Evolutionary conservation across 495 filamentous ascomycete genomes (phyloP).

Genomic region (Letharia columbiana): DNA sequence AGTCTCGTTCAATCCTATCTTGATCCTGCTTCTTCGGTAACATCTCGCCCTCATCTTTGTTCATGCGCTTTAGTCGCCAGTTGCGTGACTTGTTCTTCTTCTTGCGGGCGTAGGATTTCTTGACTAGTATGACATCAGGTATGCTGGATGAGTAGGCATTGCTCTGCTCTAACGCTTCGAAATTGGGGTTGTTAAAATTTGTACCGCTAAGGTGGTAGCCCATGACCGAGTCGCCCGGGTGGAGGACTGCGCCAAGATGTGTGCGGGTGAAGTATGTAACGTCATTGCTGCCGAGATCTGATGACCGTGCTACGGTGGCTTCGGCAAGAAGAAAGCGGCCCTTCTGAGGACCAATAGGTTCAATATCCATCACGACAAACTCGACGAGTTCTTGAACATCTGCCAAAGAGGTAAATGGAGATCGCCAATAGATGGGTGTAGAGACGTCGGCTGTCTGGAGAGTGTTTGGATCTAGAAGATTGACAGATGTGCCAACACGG

Average conservation of each 20-base stretch:
- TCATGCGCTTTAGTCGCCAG: slow-evolving; percentile 94
- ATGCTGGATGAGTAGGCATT: slow-evolving; percentile 62
- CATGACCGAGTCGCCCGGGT: slow-evolving; percentile 83
- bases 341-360: slow-evolving; percentile 61
- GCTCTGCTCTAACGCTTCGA: slow-evolving; percentile 68
- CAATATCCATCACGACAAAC: slow-evolving; percentile 92
- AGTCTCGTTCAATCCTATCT: slow-evolving; percentile 78
- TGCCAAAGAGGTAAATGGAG: slow-evolving; percentile 73
- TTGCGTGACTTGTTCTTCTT: slow-evolving; percentile 75
- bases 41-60: slow-evolving; percentile 74
- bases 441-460: slow-evolving; percentile 83
- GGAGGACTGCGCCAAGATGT: slow-evolving; percentile 79
- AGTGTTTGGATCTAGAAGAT: slow-evolving; percentile 81
- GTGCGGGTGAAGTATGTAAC: slow-evolving; percentile 79
- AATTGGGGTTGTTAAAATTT: slow-evolving; percentile 81
- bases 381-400: slow-evolving; percentile 81
- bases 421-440: slow-evolving; percentile 74
- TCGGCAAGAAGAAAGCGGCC: slow-evolving; percentile 81
- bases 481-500: slow-evolving; percentile 80
- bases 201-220: slow-evolving; percentile 82
- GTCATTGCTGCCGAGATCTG: slow-evolving; percentile 83
- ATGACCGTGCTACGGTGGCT: slow-evolving; percentile 74
- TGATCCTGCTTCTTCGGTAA: slow-evolving; percentile 71
- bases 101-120: slow-evolving; percentile 86
- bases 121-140: slow-evolving; percentile 88